A percentile compares a stretch with the other conserved stretches of the same genome.
These are phyloP conservation scores for Solanum ossicruentum DNA, from an alignment of 257 asterid genomes.

Conservation along the genomic window DNA sequence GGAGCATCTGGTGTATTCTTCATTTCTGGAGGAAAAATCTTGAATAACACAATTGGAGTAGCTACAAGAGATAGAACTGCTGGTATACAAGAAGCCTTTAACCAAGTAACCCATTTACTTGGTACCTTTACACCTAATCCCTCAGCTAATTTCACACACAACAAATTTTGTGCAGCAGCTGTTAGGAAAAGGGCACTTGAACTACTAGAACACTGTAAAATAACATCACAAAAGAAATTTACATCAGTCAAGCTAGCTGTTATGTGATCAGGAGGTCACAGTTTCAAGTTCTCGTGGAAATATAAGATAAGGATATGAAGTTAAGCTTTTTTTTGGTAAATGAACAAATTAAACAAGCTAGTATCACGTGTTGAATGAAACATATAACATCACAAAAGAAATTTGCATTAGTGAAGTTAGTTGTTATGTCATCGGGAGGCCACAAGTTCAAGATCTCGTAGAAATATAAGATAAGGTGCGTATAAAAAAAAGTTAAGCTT, in stretches of 20 bases:
- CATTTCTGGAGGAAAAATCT: conserved; percentile 56
- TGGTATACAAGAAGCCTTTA: conserved; percentile 46
- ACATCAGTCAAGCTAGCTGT: background rate
- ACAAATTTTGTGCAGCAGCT: conserved; percentile 75
- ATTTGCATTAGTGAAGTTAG: background rate
- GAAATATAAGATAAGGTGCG: background rate
- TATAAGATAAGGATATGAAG: background rate
- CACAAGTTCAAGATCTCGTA: background rate
- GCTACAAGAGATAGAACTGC: conserved; percentile 25
- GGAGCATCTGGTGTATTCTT: conserved; percentile 79
- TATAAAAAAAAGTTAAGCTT: background rate
- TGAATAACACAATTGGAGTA: conserved; percentile 50
- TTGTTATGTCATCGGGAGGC: background rate
- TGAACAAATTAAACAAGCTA: background rate
- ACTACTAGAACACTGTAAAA: conserved; percentile 40
- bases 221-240: background rate
- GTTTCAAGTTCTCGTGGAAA: background rate
- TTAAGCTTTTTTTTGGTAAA: background rate
- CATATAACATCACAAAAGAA: background rate
- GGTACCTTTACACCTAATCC: conserved; percentile 53
- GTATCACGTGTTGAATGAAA: background rate
- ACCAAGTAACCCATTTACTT: conserved; percentile 66
- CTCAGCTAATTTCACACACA: conserved; percentile 66
- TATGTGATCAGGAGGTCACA: background rate
- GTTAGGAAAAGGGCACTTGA: conserved; percentile 78